These are phyloP conservation scores for Blastocystis sp. DNA, from an alignment of 352 stramenopile genomes.

Conservation along the genomic window DNA sequence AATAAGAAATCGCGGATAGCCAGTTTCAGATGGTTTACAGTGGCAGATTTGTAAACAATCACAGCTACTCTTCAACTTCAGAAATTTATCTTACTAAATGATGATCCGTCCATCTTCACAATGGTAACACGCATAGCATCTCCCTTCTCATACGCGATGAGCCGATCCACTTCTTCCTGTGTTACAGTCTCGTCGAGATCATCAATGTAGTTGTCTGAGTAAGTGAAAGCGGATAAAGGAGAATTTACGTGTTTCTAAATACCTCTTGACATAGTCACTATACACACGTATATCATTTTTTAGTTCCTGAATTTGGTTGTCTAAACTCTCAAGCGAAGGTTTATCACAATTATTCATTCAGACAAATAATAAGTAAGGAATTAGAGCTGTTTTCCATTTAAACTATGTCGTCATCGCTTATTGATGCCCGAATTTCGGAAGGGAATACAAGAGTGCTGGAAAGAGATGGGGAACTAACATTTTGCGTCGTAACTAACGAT, in stretches of 20 bases:
- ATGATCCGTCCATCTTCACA: slow-evolving; percentile 4
- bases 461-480: slow-evolving; percentile 48
- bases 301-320: not conserved
- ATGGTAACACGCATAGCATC: slow-evolving; percentile 29
- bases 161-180: slow-evolving; percentile 55
- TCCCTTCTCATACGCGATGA: slow-evolving; percentile 47
- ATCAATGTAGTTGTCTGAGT: slow-evolving; percentile 19
- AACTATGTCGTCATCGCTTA: slow-evolving; percentile 13
- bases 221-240: not conserved
- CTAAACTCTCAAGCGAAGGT: not conserved
- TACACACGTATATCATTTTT: not conserved
- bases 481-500: slow-evolving; percentile 76
- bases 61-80: not conserved
- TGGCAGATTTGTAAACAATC: slow-evolving; percentile 16
- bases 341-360: not conserved
- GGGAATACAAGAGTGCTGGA: slow-evolving; percentile 45
- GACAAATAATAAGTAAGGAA: not conserved
- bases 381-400: not conserved
- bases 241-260: not conserved
- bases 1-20: slow-evolving; percentile 42
- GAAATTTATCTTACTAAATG: not conserved
- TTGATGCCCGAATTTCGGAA: slow-evolving; percentile 1
- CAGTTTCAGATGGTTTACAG: slow-evolving; percentile 36
- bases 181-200: slow-evolving; percentile 19
- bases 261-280: not conserved